Conservation (phyloP, 2,329 filamentous ascomycete genomes). For the Cordyceps cicadae region DNA sequence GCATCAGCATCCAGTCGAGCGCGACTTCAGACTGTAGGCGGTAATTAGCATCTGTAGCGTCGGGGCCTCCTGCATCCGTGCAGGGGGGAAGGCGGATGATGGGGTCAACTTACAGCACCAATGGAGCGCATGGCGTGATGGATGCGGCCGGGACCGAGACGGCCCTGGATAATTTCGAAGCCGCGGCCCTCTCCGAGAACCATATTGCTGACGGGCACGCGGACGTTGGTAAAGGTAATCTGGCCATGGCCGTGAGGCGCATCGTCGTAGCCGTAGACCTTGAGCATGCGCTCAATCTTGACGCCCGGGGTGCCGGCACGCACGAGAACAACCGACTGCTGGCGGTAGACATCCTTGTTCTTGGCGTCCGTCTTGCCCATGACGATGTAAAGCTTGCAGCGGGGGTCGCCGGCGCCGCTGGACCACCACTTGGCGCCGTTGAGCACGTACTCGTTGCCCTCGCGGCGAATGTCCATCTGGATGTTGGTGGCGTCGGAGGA, state of each 20-base stretch:
- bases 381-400: constrained; percentile 89
- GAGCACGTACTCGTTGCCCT: constrained; percentile 82
- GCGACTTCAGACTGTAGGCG: constrained; percentile 63
- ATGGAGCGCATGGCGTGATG: constrained; percentile 97
- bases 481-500: constrained; percentile 93
- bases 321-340: constrained; percentile 90
- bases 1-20: constrained; percentile 88
- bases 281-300: constrained; percentile 88
- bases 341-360: constrained; percentile 71
- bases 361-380: constrained; percentile 85
- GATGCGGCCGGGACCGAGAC: constrained; percentile 89
- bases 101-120: constrained; percentile 51
- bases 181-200: constrained; percentile 88
- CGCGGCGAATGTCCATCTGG: constrained; percentile 68
- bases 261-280: constrained; percentile 92
- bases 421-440: constrained; percentile 99
- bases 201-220: constrained; percentile 74
- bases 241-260: constrained; percentile 98
- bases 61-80: neutral
- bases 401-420: constrained; percentile 83
- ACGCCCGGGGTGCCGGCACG: constrained; percentile 74
- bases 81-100: neutral
- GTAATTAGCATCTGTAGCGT: neutral
- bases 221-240: constrained; percentile 80
- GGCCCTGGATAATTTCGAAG: constrained; percentile 97